A percentile compares a stretch with the other conserved stretches of the same genome.
These are phyloP conservation scores for Suhomyces atakaporum DNA, from an alignment of 1,139 yeast genomes.

Conservation along the genomic window DNA sequence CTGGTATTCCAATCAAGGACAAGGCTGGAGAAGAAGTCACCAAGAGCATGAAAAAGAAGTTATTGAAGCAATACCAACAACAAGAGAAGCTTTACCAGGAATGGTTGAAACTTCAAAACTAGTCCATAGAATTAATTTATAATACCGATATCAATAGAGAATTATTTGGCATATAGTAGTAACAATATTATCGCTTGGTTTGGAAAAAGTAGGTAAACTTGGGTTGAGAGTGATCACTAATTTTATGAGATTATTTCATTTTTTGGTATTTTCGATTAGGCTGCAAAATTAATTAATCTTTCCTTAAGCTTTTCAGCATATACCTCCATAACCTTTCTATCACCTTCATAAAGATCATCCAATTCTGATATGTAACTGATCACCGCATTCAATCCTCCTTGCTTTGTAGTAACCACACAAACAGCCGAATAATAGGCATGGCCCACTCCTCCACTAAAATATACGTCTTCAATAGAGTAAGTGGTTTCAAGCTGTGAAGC, in stretches of 20 bases:
- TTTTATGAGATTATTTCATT: too few species aligned
- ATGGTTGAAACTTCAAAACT: conserved; percentile 31
- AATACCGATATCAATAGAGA: neutral
- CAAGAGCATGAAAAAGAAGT: conserved; percentile 82
- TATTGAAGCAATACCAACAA: conserved; percentile 70
- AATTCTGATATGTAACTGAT: conserved; percentile 3
- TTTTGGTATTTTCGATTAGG: too few species aligned
- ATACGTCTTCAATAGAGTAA: neutral
- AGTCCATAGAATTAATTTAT: neutral
- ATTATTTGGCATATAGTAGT: too few species aligned
- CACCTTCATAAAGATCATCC: conserved; percentile 1
- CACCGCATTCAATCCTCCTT: conserved; percentile 5
- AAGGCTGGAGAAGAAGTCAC: conserved; percentile 82
- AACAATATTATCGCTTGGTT: neutral
- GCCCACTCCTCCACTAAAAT: conserved; percentile 1
- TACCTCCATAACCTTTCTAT: neutral
- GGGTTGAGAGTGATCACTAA: too few species aligned
- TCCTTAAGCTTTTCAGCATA: neutral
- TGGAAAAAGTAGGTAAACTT: too few species aligned
- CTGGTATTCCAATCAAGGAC: conserved; percentile 81
- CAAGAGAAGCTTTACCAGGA: conserved; percentile 84
- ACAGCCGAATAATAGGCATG: neutral
- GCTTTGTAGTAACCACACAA: conserved; percentile 2
- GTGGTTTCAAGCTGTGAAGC: conserved; percentile 2
- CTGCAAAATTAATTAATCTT: neutral